Conservation (phyloP, 2,329 filamentous ascomycete species). For the Penicillium sp. region DNA sequence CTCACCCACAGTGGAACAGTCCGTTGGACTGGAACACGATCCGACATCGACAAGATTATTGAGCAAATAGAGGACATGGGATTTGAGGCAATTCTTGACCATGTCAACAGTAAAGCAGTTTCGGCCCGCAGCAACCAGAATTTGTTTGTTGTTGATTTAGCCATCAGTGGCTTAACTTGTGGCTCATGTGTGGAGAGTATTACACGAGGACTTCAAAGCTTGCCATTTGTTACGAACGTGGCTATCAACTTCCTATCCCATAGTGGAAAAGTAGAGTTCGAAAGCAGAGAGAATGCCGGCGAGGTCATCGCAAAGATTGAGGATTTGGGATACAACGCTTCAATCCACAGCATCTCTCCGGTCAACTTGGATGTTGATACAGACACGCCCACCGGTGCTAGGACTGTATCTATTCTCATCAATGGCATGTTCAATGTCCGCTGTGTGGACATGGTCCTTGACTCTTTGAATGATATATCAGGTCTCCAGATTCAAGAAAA, state of each 20-base stretch:
- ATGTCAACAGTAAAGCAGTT: constrained; percentile 21
- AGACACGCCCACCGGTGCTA: constrained; percentile 28
- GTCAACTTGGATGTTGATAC: constrained; percentile 54
- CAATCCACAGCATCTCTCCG: constrained; percentile 37
- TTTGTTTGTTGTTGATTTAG: constrained; percentile 40
- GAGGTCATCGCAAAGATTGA: constrained; percentile 49
- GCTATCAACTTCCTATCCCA: constrained; percentile 54
- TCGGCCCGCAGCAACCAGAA: background rate
- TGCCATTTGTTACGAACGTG: constrained; percentile 44
- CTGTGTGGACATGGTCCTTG: constrained; percentile 53
- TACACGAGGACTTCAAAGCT: constrained; percentile 43
- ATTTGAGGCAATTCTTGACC: constrained; percentile 55
- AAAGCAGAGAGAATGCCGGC: constrained; percentile 40
- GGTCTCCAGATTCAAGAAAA: constrained; percentile 41
- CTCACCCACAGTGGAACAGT: constrained; percentile 49
- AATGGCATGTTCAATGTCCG: constrained; percentile 72
- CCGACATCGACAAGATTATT: constrained; percentile 43
- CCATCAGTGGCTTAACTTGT: constrained; percentile 57
- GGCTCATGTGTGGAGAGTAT: constrained; percentile 52
- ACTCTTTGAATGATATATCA: constrained; percentile 29
- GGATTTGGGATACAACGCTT: constrained; percentile 63
- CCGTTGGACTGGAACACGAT: constrained; percentile 43
- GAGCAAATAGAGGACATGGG: constrained; percentile 56
- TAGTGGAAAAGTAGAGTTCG: constrained; percentile 24
- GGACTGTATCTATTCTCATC: constrained; percentile 62